These are phyloP conservation scores for Microdochium nivale DNA, from an alignment of 2,329 filamentous ascomycete species.

Conservation along the genomic window DNA sequence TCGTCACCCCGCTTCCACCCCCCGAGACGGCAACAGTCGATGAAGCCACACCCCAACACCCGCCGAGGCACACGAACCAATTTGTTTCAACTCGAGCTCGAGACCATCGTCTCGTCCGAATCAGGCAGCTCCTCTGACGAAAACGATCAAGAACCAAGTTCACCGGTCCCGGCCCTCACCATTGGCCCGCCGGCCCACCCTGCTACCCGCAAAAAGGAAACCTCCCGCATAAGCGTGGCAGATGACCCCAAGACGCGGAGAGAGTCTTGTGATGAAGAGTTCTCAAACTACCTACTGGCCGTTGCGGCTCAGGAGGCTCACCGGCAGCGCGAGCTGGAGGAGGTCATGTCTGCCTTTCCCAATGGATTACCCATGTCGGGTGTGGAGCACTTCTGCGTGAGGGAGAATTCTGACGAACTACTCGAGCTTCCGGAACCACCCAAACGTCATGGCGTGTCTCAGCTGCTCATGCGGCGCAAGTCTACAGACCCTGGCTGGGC, in stretches of 20 bases:
- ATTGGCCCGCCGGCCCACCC: not conserved
- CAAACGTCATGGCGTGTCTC: slow-evolving; percentile 25
- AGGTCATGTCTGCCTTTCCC: slow-evolving; percentile 68
- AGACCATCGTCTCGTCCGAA: slow-evolving; percentile 36
- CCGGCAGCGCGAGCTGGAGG: slow-evolving; percentile 64
- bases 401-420: slow-evolving; percentile 52
- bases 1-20: slow-evolving; percentile 23
- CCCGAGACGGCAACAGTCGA: slow-evolving; percentile 28
- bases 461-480: slow-evolving; percentile 38
- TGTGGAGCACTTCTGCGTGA: slow-evolving; percentile 62
- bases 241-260: slow-evolving; percentile 40
- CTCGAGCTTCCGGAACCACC: slow-evolving; percentile 27
- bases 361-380: slow-evolving; percentile 60
- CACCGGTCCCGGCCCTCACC: slow-evolving; percentile 4
- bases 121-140: slow-evolving; percentile 25
- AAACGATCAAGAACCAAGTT: slow-evolving; percentile 11
- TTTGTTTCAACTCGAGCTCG: slow-evolving; percentile 30
- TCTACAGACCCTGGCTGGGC: slow-evolving; percentile 64
- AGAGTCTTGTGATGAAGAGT: slow-evolving; percentile 67
- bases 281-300: slow-evolving; percentile 68
- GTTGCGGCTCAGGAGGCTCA: slow-evolving; percentile 74
- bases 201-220: not conserved
- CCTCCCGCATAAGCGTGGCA: slow-evolving; percentile 9
- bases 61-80: slow-evolving; percentile 26
- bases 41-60: slow-evolving; percentile 30